These are phyloP conservation scores for Diophrys sp. DNA, from an alignment of 73 alveolate species.

Conservation along the genomic window DNA sequence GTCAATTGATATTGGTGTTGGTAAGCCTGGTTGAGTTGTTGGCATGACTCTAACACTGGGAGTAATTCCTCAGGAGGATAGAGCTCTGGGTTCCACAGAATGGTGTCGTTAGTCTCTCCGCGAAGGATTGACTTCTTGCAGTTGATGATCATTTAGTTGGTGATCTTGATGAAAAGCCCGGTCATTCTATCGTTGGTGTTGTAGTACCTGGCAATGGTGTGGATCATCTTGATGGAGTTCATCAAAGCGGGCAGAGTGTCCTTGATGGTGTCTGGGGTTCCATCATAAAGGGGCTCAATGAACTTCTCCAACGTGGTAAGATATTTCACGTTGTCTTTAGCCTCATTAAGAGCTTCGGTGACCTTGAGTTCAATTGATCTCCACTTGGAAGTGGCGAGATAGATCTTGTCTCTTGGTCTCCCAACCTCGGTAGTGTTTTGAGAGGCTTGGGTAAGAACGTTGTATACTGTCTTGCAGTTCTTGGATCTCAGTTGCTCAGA, in stretches of 20 bases:
- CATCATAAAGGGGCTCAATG: constrained; percentile 98
- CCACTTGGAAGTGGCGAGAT: constrained; percentile 54
- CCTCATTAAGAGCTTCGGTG: constrained; percentile 99
- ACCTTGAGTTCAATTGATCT: constrained; percentile 63
- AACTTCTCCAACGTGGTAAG: constrained; percentile 98
- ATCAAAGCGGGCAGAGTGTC: constrained; percentile 98
- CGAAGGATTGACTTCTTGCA: constrained; percentile 96
- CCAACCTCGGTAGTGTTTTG: constrained; percentile 60
- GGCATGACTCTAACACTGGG: constrained; percentile 83
- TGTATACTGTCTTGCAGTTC: constrained; percentile 73
- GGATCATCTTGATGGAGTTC: constrained; percentile 99
- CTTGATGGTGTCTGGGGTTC: constrained; percentile 98
- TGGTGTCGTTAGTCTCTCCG: constrained; percentile 29
- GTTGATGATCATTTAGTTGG: constrained; percentile 99
- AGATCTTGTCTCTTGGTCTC: constrained; percentile 54
- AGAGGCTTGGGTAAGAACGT: constrained; percentile 47
- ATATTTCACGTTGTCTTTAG: constrained; percentile 99
- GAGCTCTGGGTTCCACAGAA: constrained; percentile 50
- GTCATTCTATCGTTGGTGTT: constrained; percentile 99
- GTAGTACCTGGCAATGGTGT: constrained; percentile 99
- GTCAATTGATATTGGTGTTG: constrained; percentile 87
- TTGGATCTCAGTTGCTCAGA: constrained; percentile 88
- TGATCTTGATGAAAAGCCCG: constrained; percentile 98
- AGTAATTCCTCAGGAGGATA: constrained; percentile 96
- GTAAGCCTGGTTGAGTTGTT: constrained; percentile 74